Evolutionary conservation across 164 flowering plant genomes (phyloP), one percentile per base, ranked within the genome.

Genomic region (Kingdonia uniflora): DNA sequence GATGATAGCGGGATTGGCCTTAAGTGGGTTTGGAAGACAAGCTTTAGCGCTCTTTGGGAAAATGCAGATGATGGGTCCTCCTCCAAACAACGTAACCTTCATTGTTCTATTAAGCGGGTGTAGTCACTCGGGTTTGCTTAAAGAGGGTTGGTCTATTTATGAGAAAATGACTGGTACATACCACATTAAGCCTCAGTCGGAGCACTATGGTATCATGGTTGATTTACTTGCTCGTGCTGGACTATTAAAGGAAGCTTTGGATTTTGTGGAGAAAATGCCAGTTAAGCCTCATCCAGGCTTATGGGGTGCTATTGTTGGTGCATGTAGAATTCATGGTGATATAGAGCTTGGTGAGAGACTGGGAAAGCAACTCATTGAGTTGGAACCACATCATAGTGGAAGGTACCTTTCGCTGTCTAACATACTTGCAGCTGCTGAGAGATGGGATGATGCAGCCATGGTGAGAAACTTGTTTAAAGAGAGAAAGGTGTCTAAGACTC

Each of bases 211-310:
- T 35, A 62, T 67, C 63, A 63, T 72, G 68, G 70, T 72, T 44
- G 76, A 72, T 55, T 58, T 72, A 14, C 68, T 72, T 40, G 68
- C 68, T n/a, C 59, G 76, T 10, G 76, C 71, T 0, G 71, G 73
- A 2, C 38, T 65, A 1, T 48, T 69, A 40, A 55, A 65, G 58
- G 73, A 68, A 41, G 76, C 76, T 0, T 6, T 68, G 48, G 50
- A 63, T 14, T 65, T 72, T 54, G 58, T 63, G 15, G 68, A 60
- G 25, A 43, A 19, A 10, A 66, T 72, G 73, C 68, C 65, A 6
- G 51, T 56, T 5, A 42, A 56, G 29, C 76, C 73, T 37, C 67
- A 68, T 25, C 65, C 75, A 19, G 73, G 65, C 19, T 44, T 72
- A 44, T 68, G 61, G 70, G 73, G 76, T 20, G 68, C 73, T 19